Base-by-base conservation (phyloP, 331 rosid species). In the Pyracantha coccinea region DNA sequence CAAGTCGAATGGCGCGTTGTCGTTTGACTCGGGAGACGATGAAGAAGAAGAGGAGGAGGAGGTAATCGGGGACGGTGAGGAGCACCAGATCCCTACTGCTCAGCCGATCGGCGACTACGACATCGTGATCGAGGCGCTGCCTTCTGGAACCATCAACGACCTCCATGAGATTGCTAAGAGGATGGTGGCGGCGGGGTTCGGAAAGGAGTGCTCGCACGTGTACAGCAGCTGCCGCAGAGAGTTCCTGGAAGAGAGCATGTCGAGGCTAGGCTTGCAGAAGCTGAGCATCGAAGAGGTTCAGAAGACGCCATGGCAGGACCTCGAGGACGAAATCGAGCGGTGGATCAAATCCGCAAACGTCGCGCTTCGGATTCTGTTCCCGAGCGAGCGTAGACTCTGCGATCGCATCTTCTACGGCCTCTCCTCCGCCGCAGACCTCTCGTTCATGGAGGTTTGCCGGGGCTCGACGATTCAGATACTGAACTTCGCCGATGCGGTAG, bases 121-220 rank as follows among this genome's bases (percentile, higher is more conserved):
- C 66, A 80, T 95, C 80, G 78, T 92, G 27, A 88, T 95, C 32
- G 99, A 95, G 14, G 92, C 97, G 63, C 89, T 95, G 0, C 99
- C 99, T 16, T 88, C 96, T 1, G 93, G 81, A 6, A 90, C 92
- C 2, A 81, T 90, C 82, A 86, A 84, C 76, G 97, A 92, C 29
- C 99, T 95, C 54, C 98, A 92, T 24, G 97, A 95, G 72, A 95
- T 95, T 35, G 98, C 97, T 55, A 89, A 92, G 83, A 90, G 96
- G 2, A 95, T 95, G 99, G 96, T 89, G 57, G 89, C 91, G 6
- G 97, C 96, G 2, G 93, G 96, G 5, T 95, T 87, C 35, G 93
- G 89, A 20, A 95, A 95, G 76, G 92, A 95, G 88, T 90, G 98
- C 61, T 88, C 92, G 5, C 98, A 90, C 67, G 94, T 91, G 76